Percentiles rank a stretch among this genome's conserved stretches.
These are phyloP conservation scores for Cercospora sp. DNA, from an alignment of 2,329 filamentous ascomycete genomes.

Conservation along the genomic window DNA sequence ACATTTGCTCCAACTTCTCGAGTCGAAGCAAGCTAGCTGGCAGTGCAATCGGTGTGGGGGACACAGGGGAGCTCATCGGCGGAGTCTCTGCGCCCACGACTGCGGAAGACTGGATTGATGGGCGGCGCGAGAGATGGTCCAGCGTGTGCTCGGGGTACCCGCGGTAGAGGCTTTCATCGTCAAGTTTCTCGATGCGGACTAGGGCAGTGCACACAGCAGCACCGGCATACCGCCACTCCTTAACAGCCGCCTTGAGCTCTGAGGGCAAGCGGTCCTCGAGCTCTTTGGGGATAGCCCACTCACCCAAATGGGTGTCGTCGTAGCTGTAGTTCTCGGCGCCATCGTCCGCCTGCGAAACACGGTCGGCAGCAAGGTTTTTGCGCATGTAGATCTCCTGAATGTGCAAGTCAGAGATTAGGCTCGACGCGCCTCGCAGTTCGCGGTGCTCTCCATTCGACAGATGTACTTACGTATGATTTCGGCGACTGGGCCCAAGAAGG, in stretches of 20 bases:
- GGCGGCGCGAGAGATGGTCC: conserved; percentile 23
- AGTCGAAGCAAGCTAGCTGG: conserved; percentile 17
- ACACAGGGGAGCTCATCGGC: conserved; percentile 24
- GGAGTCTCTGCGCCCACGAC: conserved; percentile 17
- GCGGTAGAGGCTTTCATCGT: conserved; percentile 37
- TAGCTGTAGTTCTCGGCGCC: conserved; percentile 40
- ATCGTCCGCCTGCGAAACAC: conserved; percentile 29
- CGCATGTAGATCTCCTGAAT: conserved; percentile 26
- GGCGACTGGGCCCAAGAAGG: conserved; percentile 34
- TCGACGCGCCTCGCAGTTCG: background rate
- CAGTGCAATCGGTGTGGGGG: conserved; percentile 15
- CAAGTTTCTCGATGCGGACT: conserved; percentile 38
- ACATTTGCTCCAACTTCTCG: conserved; percentile 23
- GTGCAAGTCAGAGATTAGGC: background rate
- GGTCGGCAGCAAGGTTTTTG: conserved; percentile 27
- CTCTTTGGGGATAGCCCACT: conserved; percentile 43
- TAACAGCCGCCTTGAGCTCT: conserved; percentile 38
- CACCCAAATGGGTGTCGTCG: conserved; percentile 40
- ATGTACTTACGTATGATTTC: conserved; percentile 23
- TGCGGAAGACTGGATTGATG: conserved; percentile 18
- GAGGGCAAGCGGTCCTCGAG: conserved; percentile 43
- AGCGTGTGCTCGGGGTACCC: conserved; percentile 36
- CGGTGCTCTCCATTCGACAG: background rate
- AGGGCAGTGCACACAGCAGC: conserved; percentile 50
- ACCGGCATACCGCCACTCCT: conserved; percentile 46